Conservation (phyloP, 148 eudicot genomes). For the Drosera capensis region DNA sequence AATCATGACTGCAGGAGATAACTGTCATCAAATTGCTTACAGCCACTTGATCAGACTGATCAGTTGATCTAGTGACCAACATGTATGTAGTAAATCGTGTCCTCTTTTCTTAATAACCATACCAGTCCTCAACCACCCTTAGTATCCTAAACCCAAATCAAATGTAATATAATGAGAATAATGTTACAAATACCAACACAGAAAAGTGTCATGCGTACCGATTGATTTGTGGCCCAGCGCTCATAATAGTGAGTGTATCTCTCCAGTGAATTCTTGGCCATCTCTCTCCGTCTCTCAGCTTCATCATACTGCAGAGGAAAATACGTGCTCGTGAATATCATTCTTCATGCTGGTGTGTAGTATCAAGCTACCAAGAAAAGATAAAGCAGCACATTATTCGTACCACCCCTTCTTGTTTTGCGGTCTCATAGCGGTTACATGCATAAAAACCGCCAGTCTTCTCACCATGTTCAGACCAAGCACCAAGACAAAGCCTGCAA, state of each 20-base stretch:
- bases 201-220: conserved; percentile 43
- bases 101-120: too few species aligned
- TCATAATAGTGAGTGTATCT: conserved; percentile 92
- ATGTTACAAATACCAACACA: neutral
- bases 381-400: conserved; percentile 3
- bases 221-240: conserved; percentile 88
- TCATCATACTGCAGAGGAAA: conserved; percentile 47
- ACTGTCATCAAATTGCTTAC: too few species aligned
- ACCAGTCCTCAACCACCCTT: too few species aligned
- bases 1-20: too few species aligned
- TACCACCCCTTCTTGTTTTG: conserved; percentile 84
- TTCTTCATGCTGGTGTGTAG: neutral
- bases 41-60: too few species aligned
- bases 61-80: too few species aligned
- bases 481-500: conserved; percentile 80
- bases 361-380: conserved; percentile 2
- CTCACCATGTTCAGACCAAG: conserved; percentile 87
- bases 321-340: neutral
- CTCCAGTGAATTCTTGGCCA: conserved; percentile 86
- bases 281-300: conserved; percentile 77
- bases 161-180: neutral
- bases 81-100: too few species aligned
- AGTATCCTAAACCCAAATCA: neutral
- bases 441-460: conserved; percentile 91
- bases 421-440: conserved; percentile 85